Conservation (phyloP, 305 asterid species). For the Striga hermonthica region DNA sequence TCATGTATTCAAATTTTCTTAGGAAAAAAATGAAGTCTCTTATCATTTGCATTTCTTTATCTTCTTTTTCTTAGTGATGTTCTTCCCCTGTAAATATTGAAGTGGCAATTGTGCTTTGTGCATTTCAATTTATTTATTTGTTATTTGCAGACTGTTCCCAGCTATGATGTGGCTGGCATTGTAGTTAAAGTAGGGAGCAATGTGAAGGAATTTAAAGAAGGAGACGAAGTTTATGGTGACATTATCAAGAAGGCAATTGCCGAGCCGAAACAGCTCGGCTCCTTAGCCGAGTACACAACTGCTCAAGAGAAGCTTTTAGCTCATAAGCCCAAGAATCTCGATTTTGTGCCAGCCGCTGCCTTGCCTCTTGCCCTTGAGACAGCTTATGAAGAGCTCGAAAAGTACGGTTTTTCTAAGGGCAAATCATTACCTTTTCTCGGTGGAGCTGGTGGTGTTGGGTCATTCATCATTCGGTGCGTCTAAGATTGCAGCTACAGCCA, state of each 20-base stretch:
- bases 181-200: constrained; percentile 79
- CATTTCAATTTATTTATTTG: too few relatives aligned
- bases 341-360: constrained; percentile 67
- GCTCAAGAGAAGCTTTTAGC: constrained; percentile 85
- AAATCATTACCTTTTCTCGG: constrained; percentile 83
- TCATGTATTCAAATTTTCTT: not conserved
- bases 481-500: constrained; percentile 72
- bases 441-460: constrained; percentile 98
- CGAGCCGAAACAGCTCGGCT: constrained; percentile 73
- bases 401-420: constrained; percentile 64
- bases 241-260: constrained; percentile 66
- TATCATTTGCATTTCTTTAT: too few relatives aligned
- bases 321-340: constrained; percentile 64
- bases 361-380: constrained; percentile 87
- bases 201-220: constrained; percentile 71
- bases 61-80: too few relatives aligned
- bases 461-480: constrained; percentile 88
- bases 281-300: constrained; percentile 81
- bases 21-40: too few relatives aligned
- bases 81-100: too few relatives aligned
- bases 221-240: constrained; percentile 83
- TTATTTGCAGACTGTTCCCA: constrained; percentile 66
- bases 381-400: constrained; percentile 77
- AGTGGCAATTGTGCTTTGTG: too few relatives aligned
- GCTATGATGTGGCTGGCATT: constrained; percentile 88